These are phyloP conservation scores for Candida corydali DNA, from an alignment of 805 yeast species.

Conservation along the genomic window DNA sequence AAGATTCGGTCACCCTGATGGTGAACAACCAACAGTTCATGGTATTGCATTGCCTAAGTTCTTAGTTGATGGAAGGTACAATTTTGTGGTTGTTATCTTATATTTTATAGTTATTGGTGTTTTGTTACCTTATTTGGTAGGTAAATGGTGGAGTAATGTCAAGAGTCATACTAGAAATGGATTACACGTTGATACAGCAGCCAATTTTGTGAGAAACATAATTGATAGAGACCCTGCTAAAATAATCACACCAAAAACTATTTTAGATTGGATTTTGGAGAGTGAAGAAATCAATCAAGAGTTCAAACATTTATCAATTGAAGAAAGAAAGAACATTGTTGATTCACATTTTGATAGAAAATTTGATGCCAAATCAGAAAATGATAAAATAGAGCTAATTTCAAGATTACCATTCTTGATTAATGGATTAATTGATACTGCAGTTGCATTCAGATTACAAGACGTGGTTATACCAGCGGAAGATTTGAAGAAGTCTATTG, in stretches of 20 bases:
- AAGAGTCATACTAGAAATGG: conserved; percentile 80
- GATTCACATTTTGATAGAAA: conserved; percentile 57
- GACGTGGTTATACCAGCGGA: conserved; percentile 58
- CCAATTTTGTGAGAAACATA: conserved; percentile 63
- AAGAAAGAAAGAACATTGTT: conserved; percentile 49
- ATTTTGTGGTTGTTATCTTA: conserved; percentile 54
- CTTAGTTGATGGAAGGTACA: conserved; percentile 76
- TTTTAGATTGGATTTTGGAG: conserved; percentile 56
- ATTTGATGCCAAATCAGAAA: conserved; percentile 22
- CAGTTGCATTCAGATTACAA: conserved; percentile 70
- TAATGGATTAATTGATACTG: conserved; percentile 73
- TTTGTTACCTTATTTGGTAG: conserved; percentile 75
- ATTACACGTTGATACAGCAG: conserved; percentile 79
- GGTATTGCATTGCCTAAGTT: conserved; percentile 95
- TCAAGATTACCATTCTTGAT: conserved; percentile 63
- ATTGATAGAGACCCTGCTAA: conserved; percentile 73
- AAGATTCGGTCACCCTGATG: conserved; percentile 96
- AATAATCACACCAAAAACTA: conserved; percentile 51
- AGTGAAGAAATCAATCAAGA: conserved; percentile 59
- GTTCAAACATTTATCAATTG: conserved; percentile 38
- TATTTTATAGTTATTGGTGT: conserved; percentile 75
- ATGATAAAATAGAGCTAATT: conserved; percentile 52
- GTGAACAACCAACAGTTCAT: conserved; percentile 83
- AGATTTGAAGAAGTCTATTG: conserved; percentile 64
- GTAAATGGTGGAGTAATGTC: conserved; percentile 86